Evolutionary conservation across 2,329 filamentous ascomycete genomes (phyloP).

Genomic region (Fusarium marasasianum): DNA sequence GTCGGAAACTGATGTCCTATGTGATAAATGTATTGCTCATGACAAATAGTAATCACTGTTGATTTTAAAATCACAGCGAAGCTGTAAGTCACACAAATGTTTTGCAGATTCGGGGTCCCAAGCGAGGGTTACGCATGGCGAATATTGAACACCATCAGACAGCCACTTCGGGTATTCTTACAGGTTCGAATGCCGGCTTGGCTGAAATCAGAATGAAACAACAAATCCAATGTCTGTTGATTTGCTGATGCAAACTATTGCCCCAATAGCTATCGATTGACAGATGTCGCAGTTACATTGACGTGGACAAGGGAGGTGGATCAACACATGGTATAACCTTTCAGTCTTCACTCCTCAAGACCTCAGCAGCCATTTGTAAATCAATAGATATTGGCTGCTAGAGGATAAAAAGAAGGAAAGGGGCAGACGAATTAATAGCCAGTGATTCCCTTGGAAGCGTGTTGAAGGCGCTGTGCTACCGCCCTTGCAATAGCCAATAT

Average conservation of each 20-base stretch:
- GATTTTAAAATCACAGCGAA: neutral
- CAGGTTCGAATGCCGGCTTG: neutral
- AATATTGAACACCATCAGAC: neutral
- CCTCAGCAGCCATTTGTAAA: neutral
- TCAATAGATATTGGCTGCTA: neutral
- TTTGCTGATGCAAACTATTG: neutral
- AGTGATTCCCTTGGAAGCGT: too few relatives aligned
- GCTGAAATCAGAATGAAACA: neutral
- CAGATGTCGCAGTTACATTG: neutral
- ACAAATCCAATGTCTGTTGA: neutral
- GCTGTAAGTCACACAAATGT: neutral
- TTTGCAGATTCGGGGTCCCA: constrained; percentile 13
- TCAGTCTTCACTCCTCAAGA: neutral
- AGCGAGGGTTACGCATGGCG: constrained; percentile 9
- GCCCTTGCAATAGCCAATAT: constrained; percentile 15
- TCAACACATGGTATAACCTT: neutral
- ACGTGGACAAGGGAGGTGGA: neutral
- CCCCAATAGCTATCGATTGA: too few relatives aligned
- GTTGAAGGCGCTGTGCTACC: neutral
- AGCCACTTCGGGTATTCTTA: neutral
- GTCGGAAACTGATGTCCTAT: neutral
- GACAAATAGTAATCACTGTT: neutral
- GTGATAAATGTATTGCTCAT: neutral
- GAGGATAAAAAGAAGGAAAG: neutral
- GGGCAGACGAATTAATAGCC: neutral